Conservation (phyloP, 768 basidiomycete species). For the Suillus ampliporus region DNA sequence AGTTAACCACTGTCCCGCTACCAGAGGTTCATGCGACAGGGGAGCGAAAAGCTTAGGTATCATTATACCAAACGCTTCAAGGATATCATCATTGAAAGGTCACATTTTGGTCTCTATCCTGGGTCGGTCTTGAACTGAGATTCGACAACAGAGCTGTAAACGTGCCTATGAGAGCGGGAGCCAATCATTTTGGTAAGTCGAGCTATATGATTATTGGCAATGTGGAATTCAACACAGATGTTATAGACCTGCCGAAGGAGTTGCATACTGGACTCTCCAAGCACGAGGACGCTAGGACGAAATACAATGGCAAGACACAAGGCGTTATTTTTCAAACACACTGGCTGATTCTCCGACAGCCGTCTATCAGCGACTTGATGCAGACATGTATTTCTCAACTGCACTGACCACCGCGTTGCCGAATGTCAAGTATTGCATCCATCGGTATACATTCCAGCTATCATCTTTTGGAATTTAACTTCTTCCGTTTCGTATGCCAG, state of each 20-base stretch:
- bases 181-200: slow-evolving; percentile 55
- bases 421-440: slow-evolving; percentile 51
- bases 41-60: slow-evolving; percentile 45
- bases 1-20: slow-evolving; percentile 49
- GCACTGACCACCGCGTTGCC: slow-evolving; percentile 64
- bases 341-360: slow-evolving; percentile 35
- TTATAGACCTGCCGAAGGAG: slow-evolving; percentile 48
- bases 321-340: not conserved
- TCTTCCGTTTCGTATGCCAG: slow-evolving; percentile 36
- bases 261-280: slow-evolving; percentile 45
- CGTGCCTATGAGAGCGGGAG: slow-evolving; percentile 56
- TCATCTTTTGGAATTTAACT: not conserved
- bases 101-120: slow-evolving; percentile 22
- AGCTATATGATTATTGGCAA: not conserved
- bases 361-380: slow-evolving; percentile 62
- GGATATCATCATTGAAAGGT: slow-evolving; percentile 56
- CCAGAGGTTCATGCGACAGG: slow-evolving; percentile 46
- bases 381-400: slow-evolving; percentile 60
- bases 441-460: slow-evolving; percentile 36
- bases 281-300: slow-evolving; percentile 30
- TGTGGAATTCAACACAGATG: slow-evolving; percentile 5
- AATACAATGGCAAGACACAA: slow-evolving; percentile 32
- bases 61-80: slow-evolving; percentile 61
- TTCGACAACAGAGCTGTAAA: slow-evolving; percentile 25
- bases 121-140: not conserved